Percentiles rank a stretch among this genome's conserved stretches.
Conservation (phyloP, 345 rosid genomes). For the Eucalyptus melliodora region DNA sequence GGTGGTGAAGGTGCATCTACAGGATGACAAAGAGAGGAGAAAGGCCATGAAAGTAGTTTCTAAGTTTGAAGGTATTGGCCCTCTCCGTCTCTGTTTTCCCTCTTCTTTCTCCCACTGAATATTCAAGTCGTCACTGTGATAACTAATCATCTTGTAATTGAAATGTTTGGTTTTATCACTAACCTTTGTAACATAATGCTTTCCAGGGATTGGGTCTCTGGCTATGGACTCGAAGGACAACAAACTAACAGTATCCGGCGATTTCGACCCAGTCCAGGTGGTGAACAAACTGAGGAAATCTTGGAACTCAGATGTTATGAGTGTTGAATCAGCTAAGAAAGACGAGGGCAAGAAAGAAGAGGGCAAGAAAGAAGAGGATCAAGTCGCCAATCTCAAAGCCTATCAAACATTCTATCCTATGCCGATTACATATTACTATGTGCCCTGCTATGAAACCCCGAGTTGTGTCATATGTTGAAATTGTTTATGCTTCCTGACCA, state of each 20-base stretch:
- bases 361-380: background rate
- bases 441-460: background rate
- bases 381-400: background rate
- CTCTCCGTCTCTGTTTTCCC: background rate
- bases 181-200: background rate
- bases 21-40: background rate
- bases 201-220: background rate
- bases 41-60: background rate
- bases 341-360: background rate
- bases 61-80: background rate
- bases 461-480: background rate
- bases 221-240: background rate
- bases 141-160: background rate
- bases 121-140: background rate
- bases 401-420: background rate
- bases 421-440: background rate
- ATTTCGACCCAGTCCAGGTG: background rate
- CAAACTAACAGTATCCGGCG: conserved; percentile 1
- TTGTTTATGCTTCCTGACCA: background rate
- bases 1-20: background rate
- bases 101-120: background rate
- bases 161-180: background rate
- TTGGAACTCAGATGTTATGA: background rate
- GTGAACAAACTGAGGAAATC: background rate
- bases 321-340: background rate